Conservation (phyloP, 1,139 yeast species). For the Hansenula sp. region DNA sequence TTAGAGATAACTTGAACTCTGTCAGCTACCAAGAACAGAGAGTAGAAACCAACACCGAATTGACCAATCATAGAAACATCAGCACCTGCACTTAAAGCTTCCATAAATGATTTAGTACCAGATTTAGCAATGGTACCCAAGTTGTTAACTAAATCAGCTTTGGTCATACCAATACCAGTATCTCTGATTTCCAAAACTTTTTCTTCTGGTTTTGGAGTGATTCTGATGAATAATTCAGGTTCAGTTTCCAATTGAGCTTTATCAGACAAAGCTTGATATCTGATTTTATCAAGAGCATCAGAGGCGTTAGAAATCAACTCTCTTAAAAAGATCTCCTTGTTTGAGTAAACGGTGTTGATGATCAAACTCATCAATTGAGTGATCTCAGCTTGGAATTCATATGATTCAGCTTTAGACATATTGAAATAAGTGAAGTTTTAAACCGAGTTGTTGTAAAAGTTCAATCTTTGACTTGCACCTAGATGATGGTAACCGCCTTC, state of each 20-base stretch:
- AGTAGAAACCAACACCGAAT: constrained; percentile 99
- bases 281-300: constrained; percentile 93
- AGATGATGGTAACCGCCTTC: neutral
- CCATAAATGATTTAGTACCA: constrained; percentile 99
- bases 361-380: constrained; percentile 99
- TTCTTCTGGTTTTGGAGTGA: constrained; percentile 93
- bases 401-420: constrained; percentile 75
- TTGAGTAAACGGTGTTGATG: constrained; percentile 99
- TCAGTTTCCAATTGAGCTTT: constrained; percentile 90
- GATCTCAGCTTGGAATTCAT: constrained; percentile 99
- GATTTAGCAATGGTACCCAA: constrained; percentile 99
- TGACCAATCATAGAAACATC: constrained; percentile 99
- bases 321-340: constrained; percentile 98
- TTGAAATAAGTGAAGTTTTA: constrained; percentile 4
- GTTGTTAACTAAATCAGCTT: constrained; percentile 97
- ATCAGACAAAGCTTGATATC: constrained; percentile 94
- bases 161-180: constrained; percentile 99
- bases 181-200: constrained; percentile 97
- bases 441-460: neutral
- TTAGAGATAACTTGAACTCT: constrained; percentile 97
- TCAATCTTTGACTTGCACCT: no score
- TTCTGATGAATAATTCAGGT: constrained; percentile 95
- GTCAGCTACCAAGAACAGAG: constrained; percentile 98
- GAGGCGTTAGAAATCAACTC: constrained; percentile 98
- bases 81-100: constrained; percentile 98